These are phyloP conservation scores for Geotrichum klebahnii DNA, from an alignment of 1,139 yeast genomes.

Conservation along the genomic window DNA sequence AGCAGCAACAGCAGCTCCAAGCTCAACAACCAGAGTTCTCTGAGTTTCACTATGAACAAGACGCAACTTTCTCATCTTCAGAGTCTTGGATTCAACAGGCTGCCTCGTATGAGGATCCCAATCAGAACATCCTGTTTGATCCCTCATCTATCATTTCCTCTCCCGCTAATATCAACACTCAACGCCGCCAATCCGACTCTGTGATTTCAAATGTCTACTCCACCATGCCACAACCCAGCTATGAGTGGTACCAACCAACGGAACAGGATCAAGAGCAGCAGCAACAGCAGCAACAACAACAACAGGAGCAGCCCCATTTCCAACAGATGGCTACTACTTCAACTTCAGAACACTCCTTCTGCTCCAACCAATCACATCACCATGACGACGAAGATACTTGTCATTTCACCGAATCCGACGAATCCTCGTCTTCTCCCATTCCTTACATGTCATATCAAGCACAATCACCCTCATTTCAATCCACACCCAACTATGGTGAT, in stretches of 20 bases:
- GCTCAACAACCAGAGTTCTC: not conserved
- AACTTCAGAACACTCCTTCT: slow-evolving; percentile 10
- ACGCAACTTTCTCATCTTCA: not conserved
- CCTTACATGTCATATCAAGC: not conserved
- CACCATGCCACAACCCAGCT: not conserved
- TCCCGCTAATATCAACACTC: not conserved
- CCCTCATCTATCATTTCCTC: not conserved
- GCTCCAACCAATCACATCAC: slow-evolving; percentile 6
- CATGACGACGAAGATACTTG: slow-evolving; percentile 5
- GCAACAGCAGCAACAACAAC: not conserved
- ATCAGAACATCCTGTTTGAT: not conserved
- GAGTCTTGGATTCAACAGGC: not conserved
- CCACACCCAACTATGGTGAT: not conserved
- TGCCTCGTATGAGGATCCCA: not conserved
- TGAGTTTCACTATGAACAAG: slow-evolving; percentile 1
- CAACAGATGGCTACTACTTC: not conserved
- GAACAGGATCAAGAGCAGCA: not conserved
- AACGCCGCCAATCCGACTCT: slow-evolving; percentile 6
- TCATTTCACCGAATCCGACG: slow-evolving; percentile 11
- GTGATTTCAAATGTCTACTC: slow-evolving; percentile 1
- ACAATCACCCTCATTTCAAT: not conserved
- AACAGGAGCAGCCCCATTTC: slow-evolving; percentile 7
- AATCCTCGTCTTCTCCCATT: slow-evolving; percentile 3
- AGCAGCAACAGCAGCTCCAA: not conserved
- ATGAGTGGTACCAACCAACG: not conserved